Percentiles rank a stretch among this genome's conserved stretches.
Evolutionary conservation across 106 monocot species (phyloP).

Genomic region (Hemerocallis citrina): DNA sequence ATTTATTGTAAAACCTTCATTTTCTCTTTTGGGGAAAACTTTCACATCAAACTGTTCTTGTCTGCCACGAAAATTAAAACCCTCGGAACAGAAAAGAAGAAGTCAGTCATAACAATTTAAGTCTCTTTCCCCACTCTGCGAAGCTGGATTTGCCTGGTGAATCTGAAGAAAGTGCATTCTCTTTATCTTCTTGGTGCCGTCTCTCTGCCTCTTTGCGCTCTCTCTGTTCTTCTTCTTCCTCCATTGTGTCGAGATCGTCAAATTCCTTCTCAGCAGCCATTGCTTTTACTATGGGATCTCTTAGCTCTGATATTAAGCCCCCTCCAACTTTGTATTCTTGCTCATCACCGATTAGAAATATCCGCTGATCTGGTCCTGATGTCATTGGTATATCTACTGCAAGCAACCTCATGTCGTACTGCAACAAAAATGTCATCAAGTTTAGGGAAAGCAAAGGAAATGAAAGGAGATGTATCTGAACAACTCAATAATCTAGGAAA

Average conservation of each 20-base stretch:
- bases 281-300: conserved; percentile 89
- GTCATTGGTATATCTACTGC: conserved; percentile 92
- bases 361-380: conserved; percentile 71
- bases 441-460: no score
- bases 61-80: no score
- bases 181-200: conserved; percentile 43
- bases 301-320: conserved; percentile 82
- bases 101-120: no score
- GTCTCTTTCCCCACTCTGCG: conserved; percentile 1
- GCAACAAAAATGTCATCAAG: conserved; percentile 16
- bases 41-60: no score
- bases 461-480: background rate
- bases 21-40: no score
- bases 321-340: conserved; percentile 84
- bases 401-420: conserved; percentile 87
- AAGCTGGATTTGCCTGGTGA: conserved; percentile 19
- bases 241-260: conserved; percentile 67
- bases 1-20: no score
- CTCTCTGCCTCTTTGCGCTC: conserved; percentile 64
- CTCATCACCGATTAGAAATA: conserved; percentile 76
- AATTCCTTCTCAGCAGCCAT: conserved; percentile 98
- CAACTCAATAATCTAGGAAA: no score
- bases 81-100: no score
- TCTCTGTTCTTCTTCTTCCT: conserved; percentile 70
- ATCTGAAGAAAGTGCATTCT: conserved; percentile 18